These are phyloP conservation scores for Zygosaccharomyces pseudorouxii DNA, from an alignment of 805 yeast genomes.

Conservation along the genomic window DNA sequence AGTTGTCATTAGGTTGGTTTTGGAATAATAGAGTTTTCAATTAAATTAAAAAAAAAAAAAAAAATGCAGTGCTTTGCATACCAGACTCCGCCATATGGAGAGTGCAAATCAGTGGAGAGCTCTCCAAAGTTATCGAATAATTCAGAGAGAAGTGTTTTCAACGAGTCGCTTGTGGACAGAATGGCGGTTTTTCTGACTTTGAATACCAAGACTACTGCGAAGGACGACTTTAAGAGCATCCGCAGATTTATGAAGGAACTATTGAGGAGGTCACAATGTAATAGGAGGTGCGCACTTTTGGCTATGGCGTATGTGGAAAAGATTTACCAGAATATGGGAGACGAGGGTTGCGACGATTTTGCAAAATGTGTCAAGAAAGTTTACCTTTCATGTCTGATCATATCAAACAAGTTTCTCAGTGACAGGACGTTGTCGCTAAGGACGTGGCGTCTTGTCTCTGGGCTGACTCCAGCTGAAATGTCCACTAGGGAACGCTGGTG, in stretches of 20 bases:
- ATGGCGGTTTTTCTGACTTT: slow-evolving; percentile 19
- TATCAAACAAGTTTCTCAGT: slow-evolving; percentile 23
- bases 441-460: slow-evolving; percentile 23
- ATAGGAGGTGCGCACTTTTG: slow-evolving; percentile 15
- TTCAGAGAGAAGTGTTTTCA: background rate
- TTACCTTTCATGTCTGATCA: slow-evolving; percentile 20
- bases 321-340: slow-evolving; percentile 10
- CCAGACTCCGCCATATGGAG: slow-evolving; percentile 15
- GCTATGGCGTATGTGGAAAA: slow-evolving; percentile 18
- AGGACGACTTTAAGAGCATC: slow-evolving; percentile 1
- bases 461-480: slow-evolving; percentile 17
- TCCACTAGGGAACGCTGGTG: slow-evolving; percentile 25
- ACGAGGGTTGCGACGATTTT: slow-evolving; percentile 15
- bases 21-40: background rate
- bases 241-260: slow-evolving; percentile 18
- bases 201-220: slow-evolving; percentile 10
- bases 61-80: slow-evolving; percentile 11
- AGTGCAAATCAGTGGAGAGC: background rate
- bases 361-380: slow-evolving; percentile 21
- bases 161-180: slow-evolving; percentile 10
- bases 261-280: slow-evolving; percentile 19
- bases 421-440: slow-evolving; percentile 22
- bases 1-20: background rate
- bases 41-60: background rate
- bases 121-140: background rate